Percentiles rank a stretch among this genome's conserved stretches.
phyloP scores from a whole-genome alignment of 257 asterid species.

The Leptodermis oblonga region DNA sequence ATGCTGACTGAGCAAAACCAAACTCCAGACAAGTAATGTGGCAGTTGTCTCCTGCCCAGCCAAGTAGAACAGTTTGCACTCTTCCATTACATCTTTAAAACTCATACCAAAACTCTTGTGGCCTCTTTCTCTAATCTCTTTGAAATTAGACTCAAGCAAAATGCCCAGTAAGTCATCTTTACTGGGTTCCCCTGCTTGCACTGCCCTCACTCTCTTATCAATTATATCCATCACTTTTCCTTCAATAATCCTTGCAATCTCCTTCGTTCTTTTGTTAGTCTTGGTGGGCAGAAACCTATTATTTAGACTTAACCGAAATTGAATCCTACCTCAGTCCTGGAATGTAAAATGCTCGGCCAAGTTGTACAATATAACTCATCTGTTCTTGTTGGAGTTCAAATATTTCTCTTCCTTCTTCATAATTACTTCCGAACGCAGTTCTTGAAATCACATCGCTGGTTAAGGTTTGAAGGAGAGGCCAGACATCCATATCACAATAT shows the following conservation, averaged over 20 bases:
- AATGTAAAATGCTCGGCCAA: neutral
- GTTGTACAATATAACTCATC: neutral
- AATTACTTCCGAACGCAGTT: too few species aligned
- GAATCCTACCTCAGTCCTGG: constrained; percentile 13
- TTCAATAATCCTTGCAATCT: constrained; percentile 20
- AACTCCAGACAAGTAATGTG: constrained; percentile 33
- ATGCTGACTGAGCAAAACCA: constrained; percentile 28
- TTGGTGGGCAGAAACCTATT: constrained; percentile 37
- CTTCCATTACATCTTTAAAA: constrained; percentile 24
- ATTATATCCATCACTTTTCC: constrained; percentile 20
- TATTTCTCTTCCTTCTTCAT: constrained; percentile 17
- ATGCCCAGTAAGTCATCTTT: constrained; percentile 19
- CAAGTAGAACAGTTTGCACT: constrained; percentile 47
- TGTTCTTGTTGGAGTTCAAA: constrained; percentile 21
- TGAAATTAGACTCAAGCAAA: constrained; percentile 20
- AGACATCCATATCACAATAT: constrained; percentile 20
- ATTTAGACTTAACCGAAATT: too few species aligned
- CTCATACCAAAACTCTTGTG: constrained; percentile 18
- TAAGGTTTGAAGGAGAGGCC: constrained; percentile 12
- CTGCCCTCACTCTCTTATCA: constrained; percentile 13
- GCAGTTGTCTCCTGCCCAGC: constrained; percentile 50
- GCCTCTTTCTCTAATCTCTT: constrained; percentile 17
- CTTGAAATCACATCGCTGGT: too few species aligned
- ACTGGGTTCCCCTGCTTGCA: constrained; percentile 15
- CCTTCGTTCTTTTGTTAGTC: constrained; percentile 37